A percentile compares a stretch with the other conserved stretches of the same genome.
Evolutionary conservation across 176 grass and related monocot species (phyloP).

Genomic region (Puya raimondii): DNA sequence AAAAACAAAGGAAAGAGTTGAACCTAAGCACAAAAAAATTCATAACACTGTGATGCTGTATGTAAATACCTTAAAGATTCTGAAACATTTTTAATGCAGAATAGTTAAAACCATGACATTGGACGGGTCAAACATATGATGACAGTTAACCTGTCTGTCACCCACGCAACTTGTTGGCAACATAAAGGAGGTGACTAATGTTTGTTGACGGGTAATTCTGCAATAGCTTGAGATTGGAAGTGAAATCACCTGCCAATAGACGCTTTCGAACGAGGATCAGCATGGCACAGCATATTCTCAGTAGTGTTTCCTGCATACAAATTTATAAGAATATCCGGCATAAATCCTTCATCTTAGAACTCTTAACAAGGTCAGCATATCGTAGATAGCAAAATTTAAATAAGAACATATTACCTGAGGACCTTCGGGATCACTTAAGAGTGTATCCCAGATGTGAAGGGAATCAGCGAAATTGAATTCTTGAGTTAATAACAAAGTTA

Average conservation of each 20-base stretch:
- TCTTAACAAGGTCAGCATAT: not conserved
- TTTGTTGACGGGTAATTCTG: conserved; percentile 83
- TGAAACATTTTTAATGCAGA: too few species aligned
- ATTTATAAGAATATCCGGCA: not conserved
- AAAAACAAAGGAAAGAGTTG: too few species aligned
- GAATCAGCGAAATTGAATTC: conserved; percentile 88
- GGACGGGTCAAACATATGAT: not conserved
- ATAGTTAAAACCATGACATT: not conserved
- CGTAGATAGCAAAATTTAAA: not conserved
- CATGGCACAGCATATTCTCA: conserved; percentile 93
- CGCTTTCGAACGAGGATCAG: conserved; percentile 77
- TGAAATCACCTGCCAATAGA: conserved; percentile 64
- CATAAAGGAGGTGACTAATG: conserved; percentile 82
- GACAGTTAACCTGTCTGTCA: not conserved
- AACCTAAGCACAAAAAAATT: too few species aligned
- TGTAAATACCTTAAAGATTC: too few species aligned
- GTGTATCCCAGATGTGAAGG: conserved; percentile 90
- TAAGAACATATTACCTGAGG: conserved; percentile 46
- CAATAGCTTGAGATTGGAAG: conserved; percentile 62
- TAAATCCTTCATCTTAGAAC: not conserved
- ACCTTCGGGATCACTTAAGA: conserved; percentile 67
- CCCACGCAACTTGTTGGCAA: conserved; percentile 68
- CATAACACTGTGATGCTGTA: too few species aligned
- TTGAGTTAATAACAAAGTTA: conserved; percentile 74
- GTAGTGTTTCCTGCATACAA: conserved; percentile 62